These are phyloP conservation scores for Quercus suber DNA, from an alignment of 306 rosid species.

Conservation along the genomic window DNA sequence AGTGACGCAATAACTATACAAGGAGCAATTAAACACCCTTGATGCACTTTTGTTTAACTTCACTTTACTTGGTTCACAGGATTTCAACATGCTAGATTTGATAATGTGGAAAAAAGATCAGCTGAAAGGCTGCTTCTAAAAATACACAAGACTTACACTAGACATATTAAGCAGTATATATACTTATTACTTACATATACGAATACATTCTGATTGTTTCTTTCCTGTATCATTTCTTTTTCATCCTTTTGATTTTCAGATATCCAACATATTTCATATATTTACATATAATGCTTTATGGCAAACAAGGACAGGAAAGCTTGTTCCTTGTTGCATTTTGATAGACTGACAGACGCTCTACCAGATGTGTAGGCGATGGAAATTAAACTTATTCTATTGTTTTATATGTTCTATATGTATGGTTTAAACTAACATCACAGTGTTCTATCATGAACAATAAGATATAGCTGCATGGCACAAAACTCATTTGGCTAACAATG, in stretches of 20 bases:
- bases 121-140: neutral
- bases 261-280: neutral
- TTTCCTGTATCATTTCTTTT: neutral
- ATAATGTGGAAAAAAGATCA: neutral
- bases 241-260: neutral
- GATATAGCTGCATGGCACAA: too few species aligned
- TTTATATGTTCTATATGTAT: too few species aligned
- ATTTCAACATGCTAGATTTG: neutral
- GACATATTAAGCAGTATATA: neutral
- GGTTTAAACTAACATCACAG: too few species aligned
- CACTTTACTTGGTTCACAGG: neutral
- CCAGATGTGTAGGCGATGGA: neutral
- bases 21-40: neutral
- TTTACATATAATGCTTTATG: neutral
- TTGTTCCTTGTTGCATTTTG: neutral
- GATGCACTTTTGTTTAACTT: neutral
- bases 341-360: neutral
- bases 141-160: neutral
- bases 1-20: neutral
- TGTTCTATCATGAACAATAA: too few species aligned
- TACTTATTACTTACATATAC: neutral
- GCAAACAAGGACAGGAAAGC: neutral
- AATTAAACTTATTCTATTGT: too few species aligned
- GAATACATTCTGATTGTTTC: neutral
- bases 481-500: too few species aligned